Percentiles rank a stretch among this genome's conserved stretches.
phyloP scores from a whole-genome alignment of 1,284 basidiomycete genomes.

The Cutaneotrichosporon mucoides region DNA sequence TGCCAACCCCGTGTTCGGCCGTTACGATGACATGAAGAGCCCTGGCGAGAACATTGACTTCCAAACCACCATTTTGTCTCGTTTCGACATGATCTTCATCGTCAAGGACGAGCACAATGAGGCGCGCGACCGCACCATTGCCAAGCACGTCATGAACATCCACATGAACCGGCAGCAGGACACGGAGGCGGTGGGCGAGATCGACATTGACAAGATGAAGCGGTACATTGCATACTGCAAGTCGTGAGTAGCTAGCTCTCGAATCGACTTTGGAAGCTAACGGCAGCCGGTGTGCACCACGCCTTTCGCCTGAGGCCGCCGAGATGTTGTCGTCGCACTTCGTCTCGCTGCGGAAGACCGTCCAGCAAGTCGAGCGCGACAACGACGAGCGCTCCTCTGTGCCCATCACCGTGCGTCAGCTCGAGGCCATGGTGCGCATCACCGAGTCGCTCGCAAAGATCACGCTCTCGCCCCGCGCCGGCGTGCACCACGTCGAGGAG shows the following conservation, averaged over 20 bases:
- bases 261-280: background rate
- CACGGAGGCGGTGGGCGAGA: slow-evolving; percentile 76
- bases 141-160: slow-evolving; percentile 97
- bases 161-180: slow-evolving; percentile 87
- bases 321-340: slow-evolving; percentile 98
- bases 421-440: slow-evolving; percentile 98
- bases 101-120: slow-evolving; percentile 99
- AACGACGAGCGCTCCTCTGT: slow-evolving; percentile 97
- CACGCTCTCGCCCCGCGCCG: slow-evolving; percentile 79
- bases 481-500: slow-evolving; percentile 94
- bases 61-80: slow-evolving; percentile 95
- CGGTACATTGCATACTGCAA: slow-evolving; percentile 95
- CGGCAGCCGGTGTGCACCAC: slow-evolving; percentile 79
- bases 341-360: slow-evolving; percentile 87
- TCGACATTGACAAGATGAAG: slow-evolving; percentile 98
- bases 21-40: slow-evolving; percentile 95
- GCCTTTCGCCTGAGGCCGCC: slow-evolving; percentile 85
- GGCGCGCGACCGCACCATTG: slow-evolving; percentile 87
- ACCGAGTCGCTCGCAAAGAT: slow-evolving; percentile 95
- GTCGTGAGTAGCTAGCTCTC: slow-evolving; percentile 50
- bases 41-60: slow-evolving; percentile 65
- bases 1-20: slow-evolving; percentile 96
- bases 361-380: slow-evolving; percentile 93
- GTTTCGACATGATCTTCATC: slow-evolving; percentile 99
- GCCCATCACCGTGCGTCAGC: slow-evolving; percentile 95